phyloP scores from a whole-genome alignment of 2,329 filamentous ascomycete genomes.

The Colletotrichum zoysiae region DNA sequence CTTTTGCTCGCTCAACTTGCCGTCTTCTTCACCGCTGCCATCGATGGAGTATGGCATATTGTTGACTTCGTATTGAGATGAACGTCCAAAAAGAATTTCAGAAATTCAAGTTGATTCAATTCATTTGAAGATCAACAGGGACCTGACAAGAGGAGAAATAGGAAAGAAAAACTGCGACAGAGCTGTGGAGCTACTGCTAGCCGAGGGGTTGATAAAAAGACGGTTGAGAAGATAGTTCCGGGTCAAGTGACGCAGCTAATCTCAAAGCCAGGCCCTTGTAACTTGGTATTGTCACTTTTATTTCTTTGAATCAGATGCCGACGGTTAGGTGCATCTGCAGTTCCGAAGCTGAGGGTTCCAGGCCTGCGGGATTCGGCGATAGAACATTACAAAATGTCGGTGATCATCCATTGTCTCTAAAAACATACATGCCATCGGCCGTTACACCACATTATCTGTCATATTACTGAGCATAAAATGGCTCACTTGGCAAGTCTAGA shows the following conservation, averaged over 20 bases:
- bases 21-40: not conserved
- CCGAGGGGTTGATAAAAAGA: not conserved
- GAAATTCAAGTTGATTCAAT: not conserved
- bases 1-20: not conserved
- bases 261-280: no score
- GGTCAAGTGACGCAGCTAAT: not conserved
- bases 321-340: not conserved
- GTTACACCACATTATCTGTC: not conserved
- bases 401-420: not conserved
- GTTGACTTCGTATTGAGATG: no score
- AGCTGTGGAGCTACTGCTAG: not conserved
- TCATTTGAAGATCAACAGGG: not conserved
- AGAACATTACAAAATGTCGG: no score
- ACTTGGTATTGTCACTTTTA: not conserved
- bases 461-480: not conserved
- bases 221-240: not conserved
- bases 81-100: not conserved
- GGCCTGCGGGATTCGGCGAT: not conserved
- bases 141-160: not conserved
- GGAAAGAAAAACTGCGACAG: rapidly evolving
- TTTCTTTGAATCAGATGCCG: not conserved
- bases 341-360: no score
- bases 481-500: no score
- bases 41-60: not conserved
- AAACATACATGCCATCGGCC: not conserved